phyloP scores from a whole-genome alignment of 2,329 filamentous ascomycete species.

The Colletotrichum camelliae region DNA sequence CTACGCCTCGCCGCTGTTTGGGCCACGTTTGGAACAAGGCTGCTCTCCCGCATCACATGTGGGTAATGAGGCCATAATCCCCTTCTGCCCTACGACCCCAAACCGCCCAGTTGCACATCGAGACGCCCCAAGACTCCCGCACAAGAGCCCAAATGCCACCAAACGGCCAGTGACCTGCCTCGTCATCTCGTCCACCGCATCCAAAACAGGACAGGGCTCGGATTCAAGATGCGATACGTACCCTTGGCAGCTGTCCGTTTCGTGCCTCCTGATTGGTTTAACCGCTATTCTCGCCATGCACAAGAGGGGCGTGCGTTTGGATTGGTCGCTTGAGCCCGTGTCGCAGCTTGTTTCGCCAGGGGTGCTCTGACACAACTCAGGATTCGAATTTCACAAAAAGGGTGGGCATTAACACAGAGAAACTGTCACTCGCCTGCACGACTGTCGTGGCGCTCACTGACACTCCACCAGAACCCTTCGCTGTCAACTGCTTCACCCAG shows the following conservation, averaged over 20 bases:
- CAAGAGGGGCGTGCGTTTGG: slow-evolving; percentile 11
- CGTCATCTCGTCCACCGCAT: background rate
- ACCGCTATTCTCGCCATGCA: background rate
- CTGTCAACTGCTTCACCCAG: background rate
- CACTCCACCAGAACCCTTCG: background rate
- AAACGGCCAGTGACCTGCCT: background rate
- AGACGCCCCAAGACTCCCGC: background rate
- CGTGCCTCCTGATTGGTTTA: slow-evolving; percentile 5
- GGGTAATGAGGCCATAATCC: slow-evolving; percentile 21
- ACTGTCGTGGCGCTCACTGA: background rate
- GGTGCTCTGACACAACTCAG: slow-evolving; percentile 38
- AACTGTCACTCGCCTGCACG: background rate
- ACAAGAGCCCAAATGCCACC: background rate
- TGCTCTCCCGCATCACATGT: slow-evolving; percentile 2
- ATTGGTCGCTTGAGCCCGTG: slow-evolving; percentile 24
- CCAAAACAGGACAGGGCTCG: slow-evolving; percentile 2
- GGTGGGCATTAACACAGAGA: background rate
- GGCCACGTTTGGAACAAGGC: slow-evolving; percentile 20
- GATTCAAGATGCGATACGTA: slow-evolving; percentile 8
- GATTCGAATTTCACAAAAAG: slow-evolving; percentile 24
- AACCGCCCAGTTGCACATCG: slow-evolving; percentile 16
- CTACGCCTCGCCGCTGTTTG: slow-evolving; percentile 11
- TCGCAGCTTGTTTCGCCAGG: slow-evolving; percentile 45
- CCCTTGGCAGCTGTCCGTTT: background rate
- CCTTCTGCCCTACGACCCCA: slow-evolving; percentile 1